Evolutionary conservation across 2,329 filamentous ascomycete genomes (phyloP), one percentile per base, ranked within the genome.

Genomic region (Ascochyta pisi): DNA sequence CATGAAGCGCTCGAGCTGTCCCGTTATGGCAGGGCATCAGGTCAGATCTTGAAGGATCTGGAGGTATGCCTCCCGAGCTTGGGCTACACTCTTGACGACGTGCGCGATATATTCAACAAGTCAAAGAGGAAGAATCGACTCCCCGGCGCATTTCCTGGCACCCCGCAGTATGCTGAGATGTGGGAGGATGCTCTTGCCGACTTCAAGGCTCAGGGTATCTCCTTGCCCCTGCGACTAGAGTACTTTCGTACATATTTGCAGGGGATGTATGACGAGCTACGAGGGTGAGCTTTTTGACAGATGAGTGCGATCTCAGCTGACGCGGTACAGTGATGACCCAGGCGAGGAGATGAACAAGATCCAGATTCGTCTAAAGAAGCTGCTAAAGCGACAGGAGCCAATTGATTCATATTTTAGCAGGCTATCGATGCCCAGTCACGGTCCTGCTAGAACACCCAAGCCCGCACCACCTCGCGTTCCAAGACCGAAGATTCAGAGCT

Each of bases 221-320:
- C 77, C 8, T 67, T 87, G 31, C 69, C 74, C 10, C 73, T 76
- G 33, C 78, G 84, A 23, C 68, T 87, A 29, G 76, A 79, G 29
- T 76, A 78, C 57, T 86, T 84, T 66, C 77, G 79, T 47, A 70
- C 74, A 7, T 83, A 84, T 63, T 64, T 86, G 37, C 72, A 79
- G 44, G 82, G 62, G 58, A 71, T 69, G 75, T 56, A 67, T 50
- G 71, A 78, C 58, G 68, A 77, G 46, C 62, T 83, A 55, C 78
- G 75, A 70, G 78, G 77, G 83, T 84, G 75, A 66, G 77, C 62
- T 19, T 34, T 26, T 19, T 38, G 34, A 6, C 7, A 16, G 33
- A 33, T 23, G 4, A 15, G 2, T 5, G 26, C n/a, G 24, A 29
- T 43, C 34, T 37, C 16, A 22, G 43, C 65, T 71, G 49, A 70